Evolutionary conservation across 805 yeast genomes (phyloP).

Genomic region (Wickerhamiella parazyma): DNA sequence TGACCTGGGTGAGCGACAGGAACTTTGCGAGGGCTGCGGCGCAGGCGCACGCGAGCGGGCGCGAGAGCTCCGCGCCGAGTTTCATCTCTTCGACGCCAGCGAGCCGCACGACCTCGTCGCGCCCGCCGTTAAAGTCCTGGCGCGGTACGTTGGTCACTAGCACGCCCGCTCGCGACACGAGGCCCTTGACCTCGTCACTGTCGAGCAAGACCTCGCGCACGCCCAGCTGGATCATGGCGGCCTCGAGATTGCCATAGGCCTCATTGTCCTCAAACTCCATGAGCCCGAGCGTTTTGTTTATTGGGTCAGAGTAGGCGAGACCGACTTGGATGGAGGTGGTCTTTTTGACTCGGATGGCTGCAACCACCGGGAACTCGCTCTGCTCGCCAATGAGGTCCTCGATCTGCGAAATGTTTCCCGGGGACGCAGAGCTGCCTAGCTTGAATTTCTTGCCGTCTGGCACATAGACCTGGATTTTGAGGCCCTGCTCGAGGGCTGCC

Average conservation of each 20-base stretch:
- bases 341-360: constrained; percentile 35
- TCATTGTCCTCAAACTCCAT: constrained; percentile 81
- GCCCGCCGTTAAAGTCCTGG: constrained; percentile 44
- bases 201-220: constrained; percentile 66
- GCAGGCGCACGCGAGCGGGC: constrained; percentile 44
- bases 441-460: constrained; percentile 23
- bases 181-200: constrained; percentile 50
- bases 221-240: constrained; percentile 75
- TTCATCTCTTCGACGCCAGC: constrained; percentile 34
- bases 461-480: constrained; percentile 67
- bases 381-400: constrained; percentile 50
- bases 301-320: constrained; percentile 64
- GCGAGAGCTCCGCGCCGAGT: constrained; percentile 29
- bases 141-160: constrained; percentile 49
- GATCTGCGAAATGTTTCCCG: constrained; percentile 73
- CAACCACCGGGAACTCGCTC: constrained; percentile 38
- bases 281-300: constrained; percentile 50
- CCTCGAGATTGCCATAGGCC: constrained; percentile 71
- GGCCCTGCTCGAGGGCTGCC: constrained; percentile 53
- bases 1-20: constrained; percentile 47
- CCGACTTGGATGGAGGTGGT: constrained; percentile 48
- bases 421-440: constrained; percentile 54
- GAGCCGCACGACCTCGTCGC: constrained; percentile 64
- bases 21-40: constrained; percentile 58
- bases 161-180: constrained; percentile 66